These are phyloP conservation scores for Salvia miltiorrhiza DNA, from an alignment of 257 asterid genomes.

Conservation along the genomic window DNA sequence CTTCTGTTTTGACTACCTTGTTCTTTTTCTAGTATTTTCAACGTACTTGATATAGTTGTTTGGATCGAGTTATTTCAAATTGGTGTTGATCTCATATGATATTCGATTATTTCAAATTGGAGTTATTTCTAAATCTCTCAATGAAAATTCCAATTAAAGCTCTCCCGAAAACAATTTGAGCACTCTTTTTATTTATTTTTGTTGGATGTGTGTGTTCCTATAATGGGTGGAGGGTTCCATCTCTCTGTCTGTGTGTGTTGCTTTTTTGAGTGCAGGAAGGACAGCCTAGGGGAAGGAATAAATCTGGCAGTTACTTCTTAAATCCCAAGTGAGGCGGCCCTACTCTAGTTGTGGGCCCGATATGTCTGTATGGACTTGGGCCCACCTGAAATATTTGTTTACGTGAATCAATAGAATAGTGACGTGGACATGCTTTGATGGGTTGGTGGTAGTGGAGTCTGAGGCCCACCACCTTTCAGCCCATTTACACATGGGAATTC, in stretches of 20 bases:
- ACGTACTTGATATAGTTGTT: too few species aligned
- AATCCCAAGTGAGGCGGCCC: constrained; percentile 45
- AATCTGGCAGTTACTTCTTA: constrained; percentile 28
- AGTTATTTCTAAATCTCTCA: neutral
- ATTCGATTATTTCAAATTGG: too few species aligned
- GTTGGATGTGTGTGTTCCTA: constrained; percentile 19
- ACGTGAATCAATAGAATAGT: constrained; percentile 47
- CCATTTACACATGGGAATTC: constrained; percentile 31
- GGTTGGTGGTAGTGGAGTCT: constrained; percentile 64
- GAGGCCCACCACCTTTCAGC: constrained; percentile 59
- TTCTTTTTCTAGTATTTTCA: neutral
- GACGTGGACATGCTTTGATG: constrained; percentile 61
- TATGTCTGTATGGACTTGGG: constrained; percentile 26
- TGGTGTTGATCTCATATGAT: neutral
- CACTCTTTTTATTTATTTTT: too few species aligned
- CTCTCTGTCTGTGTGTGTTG: constrained; percentile 32
- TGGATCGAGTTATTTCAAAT: neutral
- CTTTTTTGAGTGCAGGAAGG: too few species aligned
- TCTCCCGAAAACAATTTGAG: too few species aligned
- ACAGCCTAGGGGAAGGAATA: constrained; percentile 49
- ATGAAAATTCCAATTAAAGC: neutral
- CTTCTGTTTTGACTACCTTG: neutral
- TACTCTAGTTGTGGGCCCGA: constrained; percentile 33
- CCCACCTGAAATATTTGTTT: constrained; percentile 36
- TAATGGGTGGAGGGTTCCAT: constrained; percentile 46